Percentiles rank a stretch among this genome's conserved stretches.
Conservation (phyloP, 2,329 filamentous ascomycete species). For the Dothistroma septosporum region DNA sequence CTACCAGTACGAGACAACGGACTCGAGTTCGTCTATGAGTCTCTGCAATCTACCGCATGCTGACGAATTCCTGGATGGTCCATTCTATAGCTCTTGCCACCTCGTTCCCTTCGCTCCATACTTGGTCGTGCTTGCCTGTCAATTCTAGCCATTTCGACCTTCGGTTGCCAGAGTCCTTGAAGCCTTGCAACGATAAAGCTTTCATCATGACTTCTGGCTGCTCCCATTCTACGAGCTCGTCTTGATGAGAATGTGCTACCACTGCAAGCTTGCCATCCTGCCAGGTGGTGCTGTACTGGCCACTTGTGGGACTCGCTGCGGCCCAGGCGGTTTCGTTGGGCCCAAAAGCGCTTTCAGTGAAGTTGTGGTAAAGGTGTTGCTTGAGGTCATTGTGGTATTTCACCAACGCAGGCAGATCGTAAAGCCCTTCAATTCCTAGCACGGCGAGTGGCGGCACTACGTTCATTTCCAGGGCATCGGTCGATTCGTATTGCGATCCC, state of each 20-base stretch:
- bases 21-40: neutral
- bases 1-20: neutral
- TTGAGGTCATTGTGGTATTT: slow-evolving; percentile 36
- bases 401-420: slow-evolving; percentile 57
- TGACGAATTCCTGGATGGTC: slow-evolving; percentile 23
- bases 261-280: slow-evolving; percentile 38
- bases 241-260: slow-evolving; percentile 45
- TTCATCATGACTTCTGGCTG: slow-evolving; percentile 57
- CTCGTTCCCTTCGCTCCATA: slow-evolving; percentile 59
- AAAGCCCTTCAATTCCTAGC: slow-evolving; percentile 63
- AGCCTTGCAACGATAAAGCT: slow-evolving; percentile 45
- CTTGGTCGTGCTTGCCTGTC: slow-evolving; percentile 58
- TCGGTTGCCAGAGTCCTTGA: slow-evolving; percentile 30
- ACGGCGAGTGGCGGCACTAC: slow-evolving; percentile 48
- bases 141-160: slow-evolving; percentile 45
- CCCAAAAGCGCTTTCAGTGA: slow-evolving; percentile 61
- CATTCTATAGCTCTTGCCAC: slow-evolving; percentile 44
- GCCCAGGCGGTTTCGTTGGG: slow-evolving; percentile 48
- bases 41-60: slow-evolving; percentile 2
- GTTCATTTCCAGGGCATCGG: slow-evolving; percentile 24
- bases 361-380: slow-evolving; percentile 54
- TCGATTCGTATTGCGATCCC: slow-evolving; percentile 29
- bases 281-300: slow-evolving; percentile 44
- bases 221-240: slow-evolving; percentile 50
- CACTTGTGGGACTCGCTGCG: slow-evolving; percentile 51